Percentiles rank a stretch among this genome's conserved stretches.
phyloP scores from a whole-genome alignment of 2,329 filamentous ascomycete species.

The Amesomyces nigricolor region DNA sequence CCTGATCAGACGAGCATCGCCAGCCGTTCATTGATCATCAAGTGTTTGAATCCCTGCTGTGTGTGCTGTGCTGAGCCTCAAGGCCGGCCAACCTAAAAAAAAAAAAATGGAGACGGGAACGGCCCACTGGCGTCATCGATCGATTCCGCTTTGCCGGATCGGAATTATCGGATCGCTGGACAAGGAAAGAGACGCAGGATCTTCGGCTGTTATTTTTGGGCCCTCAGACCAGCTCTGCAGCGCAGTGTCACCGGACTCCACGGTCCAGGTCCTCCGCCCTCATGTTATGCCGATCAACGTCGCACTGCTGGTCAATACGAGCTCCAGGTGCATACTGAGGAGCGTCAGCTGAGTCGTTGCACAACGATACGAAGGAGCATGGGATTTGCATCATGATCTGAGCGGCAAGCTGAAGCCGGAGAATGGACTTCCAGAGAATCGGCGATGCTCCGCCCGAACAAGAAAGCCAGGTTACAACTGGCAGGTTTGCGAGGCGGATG shows the following conservation, averaged over 20 bases:
- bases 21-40: too few species aligned
- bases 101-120: too few species aligned
- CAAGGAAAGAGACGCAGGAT: background rate
- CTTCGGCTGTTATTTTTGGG: conserved; percentile 3
- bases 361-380: conserved; percentile 3
- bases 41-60: too few species aligned
- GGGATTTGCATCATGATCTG: background rate
- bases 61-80: too few species aligned
- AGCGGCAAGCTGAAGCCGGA: background rate
- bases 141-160: too few species aligned
- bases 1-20: too few species aligned
- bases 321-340: background rate
- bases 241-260: background rate
- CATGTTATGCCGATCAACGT: conserved; percentile 7
- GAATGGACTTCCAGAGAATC: too few species aligned
- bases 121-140: too few species aligned
- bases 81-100: too few species aligned
- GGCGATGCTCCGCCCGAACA: too few species aligned
- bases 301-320: conserved; percentile 10
- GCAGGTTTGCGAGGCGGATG: background rate
- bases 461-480: background rate
- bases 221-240: background rate
- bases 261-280: background rate
- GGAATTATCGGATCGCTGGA: too few species aligned
- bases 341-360: background rate